These are phyloP conservation scores for Astraeus odoratus DNA, from an alignment of 768 basidiomycete species.

Conservation along the genomic window DNA sequence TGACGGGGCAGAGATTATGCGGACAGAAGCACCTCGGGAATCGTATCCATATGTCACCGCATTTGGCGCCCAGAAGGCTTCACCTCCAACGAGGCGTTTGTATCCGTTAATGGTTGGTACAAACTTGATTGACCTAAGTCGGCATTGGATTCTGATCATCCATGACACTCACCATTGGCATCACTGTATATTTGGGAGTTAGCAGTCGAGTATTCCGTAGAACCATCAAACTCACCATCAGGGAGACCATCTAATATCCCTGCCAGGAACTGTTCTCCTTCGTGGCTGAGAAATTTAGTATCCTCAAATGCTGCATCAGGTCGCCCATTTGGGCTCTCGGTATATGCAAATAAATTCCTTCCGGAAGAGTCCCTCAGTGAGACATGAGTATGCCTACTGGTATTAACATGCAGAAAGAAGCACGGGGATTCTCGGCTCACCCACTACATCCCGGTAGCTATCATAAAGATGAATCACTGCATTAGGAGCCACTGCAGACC, in stretches of 20 bases:
- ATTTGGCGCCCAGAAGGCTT: slow-evolving; percentile 92
- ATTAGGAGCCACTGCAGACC: not conserved
- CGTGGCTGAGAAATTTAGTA: slow-evolving; percentile 75
- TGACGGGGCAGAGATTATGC: slow-evolving; percentile 88
- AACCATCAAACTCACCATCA: slow-evolving; percentile 51
- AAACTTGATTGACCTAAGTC: slow-evolving; percentile 36
- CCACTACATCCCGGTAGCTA: slow-evolving; percentile 95
- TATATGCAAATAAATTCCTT: slow-evolving; percentile 72
- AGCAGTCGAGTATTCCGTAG: not conserved
- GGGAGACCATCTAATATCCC: slow-evolving; percentile 85
- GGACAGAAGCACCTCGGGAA: slow-evolving; percentile 84
- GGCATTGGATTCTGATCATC: not conserved
- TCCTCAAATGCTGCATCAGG: slow-evolving; percentile 70
- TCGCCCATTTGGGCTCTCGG: slow-evolving; percentile 57
- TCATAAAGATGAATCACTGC: slow-evolving; percentile 3
- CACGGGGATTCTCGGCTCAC: slow-evolving; percentile 31
- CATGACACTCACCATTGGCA: slow-evolving; percentile 63
- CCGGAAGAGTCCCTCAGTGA: slow-evolving; percentile 67
- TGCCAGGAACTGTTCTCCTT: slow-evolving; percentile 90
- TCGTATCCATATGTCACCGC: slow-evolving; percentile 94
- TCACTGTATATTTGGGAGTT: slow-evolving; percentile 38
- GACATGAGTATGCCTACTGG: slow-evolving; percentile 79
- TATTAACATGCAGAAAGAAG: not conserved
- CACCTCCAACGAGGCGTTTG: slow-evolving; percentile 91
- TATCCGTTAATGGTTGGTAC: slow-evolving; percentile 95